Conservation (phyloP, 495 filamentous ascomycete genomes). For the Aspergillus affinis region DNA sequence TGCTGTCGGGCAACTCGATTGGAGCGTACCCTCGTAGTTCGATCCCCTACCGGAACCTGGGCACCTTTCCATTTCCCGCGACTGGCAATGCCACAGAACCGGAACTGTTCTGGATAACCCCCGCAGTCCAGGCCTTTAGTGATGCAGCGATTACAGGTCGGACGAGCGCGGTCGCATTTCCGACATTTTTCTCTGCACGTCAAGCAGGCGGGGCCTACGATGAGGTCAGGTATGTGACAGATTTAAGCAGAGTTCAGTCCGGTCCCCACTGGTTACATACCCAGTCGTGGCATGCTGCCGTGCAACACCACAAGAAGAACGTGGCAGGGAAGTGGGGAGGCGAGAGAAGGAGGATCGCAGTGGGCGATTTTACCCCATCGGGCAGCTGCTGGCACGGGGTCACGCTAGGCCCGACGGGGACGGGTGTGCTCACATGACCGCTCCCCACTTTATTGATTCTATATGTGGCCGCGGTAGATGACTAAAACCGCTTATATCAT, state of each 20-base stretch:
- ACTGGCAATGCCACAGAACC: slow-evolving; percentile 39
- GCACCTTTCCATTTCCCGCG: slow-evolving; percentile 39
- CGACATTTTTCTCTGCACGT: slow-evolving; percentile 37
- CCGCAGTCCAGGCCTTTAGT: slow-evolving; percentile 32
- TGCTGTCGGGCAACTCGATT: not conserved
- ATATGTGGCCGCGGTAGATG: no score
- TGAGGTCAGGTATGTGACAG: not conserved
- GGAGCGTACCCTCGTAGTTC: not conserved
- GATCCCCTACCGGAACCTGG: slow-evolving; percentile 13
- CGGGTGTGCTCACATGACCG: not conserved
- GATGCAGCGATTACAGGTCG: slow-evolving; percentile 28
- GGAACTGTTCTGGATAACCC: slow-evolving; percentile 43
- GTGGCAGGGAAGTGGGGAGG: not conserved
- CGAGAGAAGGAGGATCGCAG: not conserved
- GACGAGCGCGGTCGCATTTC: slow-evolving; percentile 31
- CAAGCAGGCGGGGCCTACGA: slow-evolving; percentile 28
- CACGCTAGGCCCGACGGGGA: not conserved
- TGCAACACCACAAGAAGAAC: not conserved
- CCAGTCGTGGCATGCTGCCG: not conserved
- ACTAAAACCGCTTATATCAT: no score
- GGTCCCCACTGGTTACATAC: not conserved
- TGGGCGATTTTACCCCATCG: slow-evolving; percentile 7
- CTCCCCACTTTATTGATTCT: no score
- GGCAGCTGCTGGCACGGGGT: not conserved
- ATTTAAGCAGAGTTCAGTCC: not conserved